Conservation (phyloP, 768 basidiomycete species). For the Boletus reticulatus region DNA sequence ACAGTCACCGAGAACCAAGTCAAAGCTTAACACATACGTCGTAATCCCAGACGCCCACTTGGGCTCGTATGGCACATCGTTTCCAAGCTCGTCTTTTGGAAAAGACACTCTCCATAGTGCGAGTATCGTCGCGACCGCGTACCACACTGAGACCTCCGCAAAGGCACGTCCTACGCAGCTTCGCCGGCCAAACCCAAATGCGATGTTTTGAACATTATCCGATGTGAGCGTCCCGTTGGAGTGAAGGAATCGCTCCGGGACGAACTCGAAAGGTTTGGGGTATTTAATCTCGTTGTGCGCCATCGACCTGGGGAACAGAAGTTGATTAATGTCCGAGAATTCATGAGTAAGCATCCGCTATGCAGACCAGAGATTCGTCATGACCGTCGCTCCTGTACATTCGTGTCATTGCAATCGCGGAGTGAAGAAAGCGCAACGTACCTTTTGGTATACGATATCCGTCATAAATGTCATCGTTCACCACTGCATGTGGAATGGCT, state of each 20-base stretch:
- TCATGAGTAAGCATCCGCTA: background rate
- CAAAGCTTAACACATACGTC: slow-evolving; percentile 4
- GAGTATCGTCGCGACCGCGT: slow-evolving; percentile 15
- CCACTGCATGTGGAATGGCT: slow-evolving; percentile 15
- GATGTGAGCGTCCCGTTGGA: slow-evolving; percentile 11
- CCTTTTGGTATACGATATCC: slow-evolving; percentile 14
- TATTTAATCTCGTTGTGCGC: slow-evolving; percentile 29
- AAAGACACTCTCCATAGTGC: slow-evolving; percentile 12
- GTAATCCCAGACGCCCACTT: slow-evolving; percentile 15
- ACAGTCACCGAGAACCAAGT: background rate
- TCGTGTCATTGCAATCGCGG: background rate
- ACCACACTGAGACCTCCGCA: slow-evolving; percentile 15
- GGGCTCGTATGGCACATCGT: slow-evolving; percentile 5
- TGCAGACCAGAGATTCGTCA: slow-evolving; percentile 32
- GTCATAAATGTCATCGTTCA: slow-evolving; percentile 18
- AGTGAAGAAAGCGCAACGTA: background rate
- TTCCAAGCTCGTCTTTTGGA: slow-evolving; percentile 11
- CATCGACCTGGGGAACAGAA: slow-evolving; percentile 11
- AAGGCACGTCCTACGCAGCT: slow-evolving; percentile 20
- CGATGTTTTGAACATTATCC: slow-evolving; percentile 12
- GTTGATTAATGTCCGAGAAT: background rate
- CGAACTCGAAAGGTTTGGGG: slow-evolving; percentile 35
- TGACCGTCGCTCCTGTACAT: slow-evolving; percentile 16
- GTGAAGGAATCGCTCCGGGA: slow-evolving; percentile 35
- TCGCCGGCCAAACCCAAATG: slow-evolving; percentile 23